phyloP scores from a whole-genome alignment of 768 basidiomycete species.

The Coprinellus micaceus region DNA sequence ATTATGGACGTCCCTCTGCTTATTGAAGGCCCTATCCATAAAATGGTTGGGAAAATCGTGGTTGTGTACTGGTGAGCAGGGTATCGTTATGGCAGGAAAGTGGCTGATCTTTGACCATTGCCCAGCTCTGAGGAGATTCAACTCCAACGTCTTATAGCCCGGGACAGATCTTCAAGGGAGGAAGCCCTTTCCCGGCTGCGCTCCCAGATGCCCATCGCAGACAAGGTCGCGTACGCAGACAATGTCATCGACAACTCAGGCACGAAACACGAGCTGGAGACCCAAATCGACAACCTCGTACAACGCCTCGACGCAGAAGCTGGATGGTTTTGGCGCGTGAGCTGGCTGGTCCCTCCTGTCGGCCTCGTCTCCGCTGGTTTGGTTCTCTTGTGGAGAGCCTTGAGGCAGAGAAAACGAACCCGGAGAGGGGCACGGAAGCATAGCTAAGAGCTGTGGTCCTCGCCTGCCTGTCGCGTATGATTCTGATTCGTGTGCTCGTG shows the following conservation, averaged over 20 bases:
- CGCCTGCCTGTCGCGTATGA: no score
- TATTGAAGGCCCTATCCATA: slow-evolving; percentile 84
- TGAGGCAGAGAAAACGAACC: neutral
- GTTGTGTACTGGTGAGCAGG: slow-evolving; percentile 85
- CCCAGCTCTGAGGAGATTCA: slow-evolving; percentile 78
- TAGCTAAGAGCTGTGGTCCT: no score
- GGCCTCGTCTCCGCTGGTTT: slow-evolving; percentile 44
- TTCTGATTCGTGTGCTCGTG: no score
- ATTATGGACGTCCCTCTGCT: slow-evolving; percentile 90
- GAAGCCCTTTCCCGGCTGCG: slow-evolving; percentile 73
- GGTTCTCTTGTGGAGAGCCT: slow-evolving; percentile 24
- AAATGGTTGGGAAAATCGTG: slow-evolving; percentile 76
- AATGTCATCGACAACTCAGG: slow-evolving; percentile 88
- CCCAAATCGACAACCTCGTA: slow-evolving; percentile 48
- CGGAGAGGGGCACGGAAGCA: neutral
- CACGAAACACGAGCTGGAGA: slow-evolving; percentile 59
- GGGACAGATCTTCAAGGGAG: slow-evolving; percentile 61
- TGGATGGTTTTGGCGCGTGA: slow-evolving; percentile 57
- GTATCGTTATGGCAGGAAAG: neutral
- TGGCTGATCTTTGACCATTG: neutral
- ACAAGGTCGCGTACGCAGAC: slow-evolving; percentile 84
- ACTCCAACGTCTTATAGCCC: slow-evolving; percentile 72
- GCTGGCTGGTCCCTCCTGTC: slow-evolving; percentile 57
- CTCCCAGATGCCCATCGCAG: slow-evolving; percentile 74
- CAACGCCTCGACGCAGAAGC: slow-evolving; percentile 39